Base-by-base conservation (phyloP, 345 rosid genomes). In the Salix brachista region DNA sequence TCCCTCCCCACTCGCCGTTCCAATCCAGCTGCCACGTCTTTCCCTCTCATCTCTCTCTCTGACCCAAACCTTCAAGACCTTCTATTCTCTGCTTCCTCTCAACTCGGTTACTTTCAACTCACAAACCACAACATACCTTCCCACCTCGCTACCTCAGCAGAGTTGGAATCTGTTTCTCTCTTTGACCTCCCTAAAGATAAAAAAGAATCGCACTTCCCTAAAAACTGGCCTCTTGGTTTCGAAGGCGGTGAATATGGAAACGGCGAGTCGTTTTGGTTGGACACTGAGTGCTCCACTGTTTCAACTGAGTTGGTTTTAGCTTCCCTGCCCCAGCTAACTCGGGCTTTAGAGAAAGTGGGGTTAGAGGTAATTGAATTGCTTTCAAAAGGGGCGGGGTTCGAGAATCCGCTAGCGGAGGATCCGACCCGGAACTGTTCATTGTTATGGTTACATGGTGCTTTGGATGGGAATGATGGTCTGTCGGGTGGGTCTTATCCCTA, bases 171-270 rank as follows among this genome's bases (percentile, higher is more conserved):
- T 3, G 72, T 84, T 16, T 75, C 90, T 5, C 91, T 94, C 72
- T 87, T 89, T 32, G 79, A 86, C 4, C 91, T 91, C 65, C 65
- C 65, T 25, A 78, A 34, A 14, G 86, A 86, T 17, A 42, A 82
- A 62, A 91, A 84, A 8, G 82, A 84, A 76, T 67, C 89, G 5
- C 70, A 36, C n/a, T 89, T 94, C 54, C 97, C 92, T 0, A 83
- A 74, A 21, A 87, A 86, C 82, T 89, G 96, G 97, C 98, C 98
- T 34, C 69, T 89, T 13, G 98, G 98, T 5, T 89, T 83, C 75
- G 94, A 86, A 61, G 86, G 77, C 1, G 86, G 69, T 23, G 85
- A 62, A 66, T 81, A 77, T 61, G 87, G 83, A 76, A 75, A 70
- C 46, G 73, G 78, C 4, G 88, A 87, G 80, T 88, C 91, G 67